phyloP scores from a whole-genome alignment of 2,329 filamentous ascomycete species.

The Calonectria ilicicola region DNA sequence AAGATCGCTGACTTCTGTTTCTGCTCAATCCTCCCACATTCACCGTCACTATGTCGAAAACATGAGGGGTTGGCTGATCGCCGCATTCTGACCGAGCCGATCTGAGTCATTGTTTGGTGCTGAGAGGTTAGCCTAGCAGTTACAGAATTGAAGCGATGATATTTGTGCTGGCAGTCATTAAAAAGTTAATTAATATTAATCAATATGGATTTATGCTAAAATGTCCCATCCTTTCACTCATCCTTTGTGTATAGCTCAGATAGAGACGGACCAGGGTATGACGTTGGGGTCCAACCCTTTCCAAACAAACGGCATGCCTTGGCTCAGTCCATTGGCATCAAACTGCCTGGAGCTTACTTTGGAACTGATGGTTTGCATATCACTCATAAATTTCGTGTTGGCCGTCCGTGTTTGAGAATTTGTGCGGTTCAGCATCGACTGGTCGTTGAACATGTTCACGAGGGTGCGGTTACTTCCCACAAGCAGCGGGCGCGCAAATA shows the following conservation, averaged over 20 bases:
- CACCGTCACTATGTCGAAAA: too few species aligned
- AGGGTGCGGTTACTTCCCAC: neutral
- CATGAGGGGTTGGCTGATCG: too few species aligned
- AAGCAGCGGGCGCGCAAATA: neutral
- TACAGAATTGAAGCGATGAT: too few species aligned
- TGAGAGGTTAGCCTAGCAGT: too few species aligned
- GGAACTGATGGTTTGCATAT: neutral
- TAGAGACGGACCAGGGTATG: neutral
- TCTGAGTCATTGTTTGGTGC: too few species aligned
- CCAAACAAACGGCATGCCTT: neutral
- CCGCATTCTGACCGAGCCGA: too few species aligned
- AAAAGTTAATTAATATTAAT: too few species aligned
- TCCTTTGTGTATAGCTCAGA: neutral
- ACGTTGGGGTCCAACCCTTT: neutral
- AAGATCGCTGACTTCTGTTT: too few species aligned
- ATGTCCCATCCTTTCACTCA: too few species aligned
- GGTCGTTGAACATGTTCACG: neutral
- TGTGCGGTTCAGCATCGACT: neutral
- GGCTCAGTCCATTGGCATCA: neutral
- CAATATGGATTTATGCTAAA: too few species aligned
- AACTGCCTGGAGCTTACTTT: neutral
- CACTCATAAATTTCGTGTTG: neutral
- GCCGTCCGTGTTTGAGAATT: neutral
- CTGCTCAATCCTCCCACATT: too few species aligned
- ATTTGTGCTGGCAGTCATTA: too few species aligned